phyloP scores from a whole-genome alignment of 1,284 basidiomycete species.

The Irpex rosettiformis region DNA sequence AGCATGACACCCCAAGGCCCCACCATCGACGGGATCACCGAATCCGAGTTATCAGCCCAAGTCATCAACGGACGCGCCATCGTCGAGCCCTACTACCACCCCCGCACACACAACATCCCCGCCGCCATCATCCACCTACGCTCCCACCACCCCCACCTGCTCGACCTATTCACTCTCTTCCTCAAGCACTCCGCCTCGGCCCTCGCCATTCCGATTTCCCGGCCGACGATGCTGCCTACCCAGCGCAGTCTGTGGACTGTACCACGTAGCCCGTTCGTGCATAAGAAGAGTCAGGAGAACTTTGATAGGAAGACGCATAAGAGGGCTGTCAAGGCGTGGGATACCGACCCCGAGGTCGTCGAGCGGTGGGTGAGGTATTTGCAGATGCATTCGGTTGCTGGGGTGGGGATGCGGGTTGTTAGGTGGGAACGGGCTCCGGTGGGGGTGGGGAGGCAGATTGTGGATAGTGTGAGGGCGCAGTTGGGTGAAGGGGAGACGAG shows the following conservation, averaged over 20 bases:
- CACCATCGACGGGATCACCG: constrained; percentile 2
- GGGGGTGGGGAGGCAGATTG: constrained; percentile 53
- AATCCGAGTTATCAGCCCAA: constrained; percentile 30
- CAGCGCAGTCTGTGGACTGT: constrained; percentile 87
- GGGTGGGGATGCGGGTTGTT: constrained; percentile 84
- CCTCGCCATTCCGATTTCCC: constrained; percentile 80
- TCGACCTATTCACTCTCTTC: constrained; percentile 86
- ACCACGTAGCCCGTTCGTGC: constrained; percentile 81
- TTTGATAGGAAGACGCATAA: constrained; percentile 86
- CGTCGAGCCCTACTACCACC: constrained; percentile 50
- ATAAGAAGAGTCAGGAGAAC: constrained; percentile 97
- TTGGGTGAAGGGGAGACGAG: constrained; percentile 16
- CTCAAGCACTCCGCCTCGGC: constrained; percentile 80
- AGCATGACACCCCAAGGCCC: background rate
- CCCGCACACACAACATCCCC: constrained; percentile 70
- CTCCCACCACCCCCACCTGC: constrained; percentile 64
- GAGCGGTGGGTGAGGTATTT: constrained; percentile 84
- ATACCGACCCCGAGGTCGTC: constrained; percentile 79
- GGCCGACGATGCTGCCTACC: constrained; percentile 70
- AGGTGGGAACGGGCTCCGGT: constrained; percentile 74
- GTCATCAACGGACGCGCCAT: constrained; percentile 58
- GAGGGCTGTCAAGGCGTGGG: constrained; percentile 87
- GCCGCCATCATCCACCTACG: constrained; percentile 85
- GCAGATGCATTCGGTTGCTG: constrained; percentile 73
- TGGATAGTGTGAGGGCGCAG: constrained; percentile 33